Conservation (phyloP, 106 monocot species). For the Acorus calamus region DNA sequence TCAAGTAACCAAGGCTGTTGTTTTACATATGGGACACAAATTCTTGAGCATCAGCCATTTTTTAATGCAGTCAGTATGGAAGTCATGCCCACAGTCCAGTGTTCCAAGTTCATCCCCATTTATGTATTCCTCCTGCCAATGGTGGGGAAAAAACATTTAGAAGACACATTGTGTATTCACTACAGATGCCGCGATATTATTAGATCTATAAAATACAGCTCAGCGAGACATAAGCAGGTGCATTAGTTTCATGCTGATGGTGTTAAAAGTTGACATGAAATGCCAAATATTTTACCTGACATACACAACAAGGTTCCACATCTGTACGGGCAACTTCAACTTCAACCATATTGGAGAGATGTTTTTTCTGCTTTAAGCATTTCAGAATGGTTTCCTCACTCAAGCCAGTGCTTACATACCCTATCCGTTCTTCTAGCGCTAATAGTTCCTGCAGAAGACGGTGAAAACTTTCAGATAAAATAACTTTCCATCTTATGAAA, state of each 20-base stretch:
- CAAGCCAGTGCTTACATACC: slow-evolving; percentile 56
- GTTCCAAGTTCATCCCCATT: slow-evolving; percentile 14
- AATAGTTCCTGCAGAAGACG: slow-evolving; percentile 40
- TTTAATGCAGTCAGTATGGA: slow-evolving; percentile 22
- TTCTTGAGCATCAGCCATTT: slow-evolving; percentile 23
- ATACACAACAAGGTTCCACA: slow-evolving; percentile 27
- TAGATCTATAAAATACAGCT: too few relatives aligned
- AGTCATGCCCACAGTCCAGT: slow-evolving; percentile 22
- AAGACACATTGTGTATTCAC: too few relatives aligned
- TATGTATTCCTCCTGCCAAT: slow-evolving; percentile 16
- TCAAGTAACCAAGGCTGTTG: slow-evolving; percentile 15
- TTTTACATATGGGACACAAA: slow-evolving; percentile 29
- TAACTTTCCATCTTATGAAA: neutral
- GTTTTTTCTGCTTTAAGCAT: slow-evolving; percentile 21
- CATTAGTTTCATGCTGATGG: too few relatives aligned
- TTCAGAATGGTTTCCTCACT: slow-evolving; percentile 33
- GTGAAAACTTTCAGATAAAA: neutral
- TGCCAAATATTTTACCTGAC: slow-evolving; percentile 9
- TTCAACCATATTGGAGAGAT: neutral
- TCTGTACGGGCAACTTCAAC: neutral
- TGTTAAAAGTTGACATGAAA: neutral
- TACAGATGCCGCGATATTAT: too few relatives aligned
- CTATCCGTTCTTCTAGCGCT: slow-evolving; percentile 56
- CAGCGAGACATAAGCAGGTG: too few relatives aligned
- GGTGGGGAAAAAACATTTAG: too few relatives aligned